These are phyloP conservation scores for Cudoniella acicularis DNA, from an alignment of 495 filamentous ascomycete genomes.

Conservation along the genomic window DNA sequence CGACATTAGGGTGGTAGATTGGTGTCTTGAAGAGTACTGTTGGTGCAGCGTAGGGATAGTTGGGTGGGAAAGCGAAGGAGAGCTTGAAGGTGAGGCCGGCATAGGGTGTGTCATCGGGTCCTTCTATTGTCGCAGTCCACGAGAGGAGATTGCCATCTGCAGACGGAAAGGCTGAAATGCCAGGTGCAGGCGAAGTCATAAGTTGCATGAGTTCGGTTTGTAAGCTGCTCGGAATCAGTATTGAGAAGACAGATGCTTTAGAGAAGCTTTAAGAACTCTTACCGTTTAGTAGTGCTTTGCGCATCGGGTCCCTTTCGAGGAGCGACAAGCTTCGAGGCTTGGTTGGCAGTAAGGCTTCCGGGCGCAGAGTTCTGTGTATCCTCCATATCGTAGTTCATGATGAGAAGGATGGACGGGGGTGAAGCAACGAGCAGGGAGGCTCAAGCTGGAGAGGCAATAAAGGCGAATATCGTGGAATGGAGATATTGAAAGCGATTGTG, in stretches of 20 bases:
- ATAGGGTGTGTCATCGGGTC: constrained; percentile 89
- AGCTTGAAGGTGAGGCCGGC: constrained; percentile 88
- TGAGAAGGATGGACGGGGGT: constrained; percentile 3
- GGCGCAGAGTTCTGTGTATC: constrained; percentile 70
- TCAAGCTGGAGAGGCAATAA: constrained; percentile 1
- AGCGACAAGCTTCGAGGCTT: constrained; percentile 55
- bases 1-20: constrained; percentile 92
- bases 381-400: constrained; percentile 42
- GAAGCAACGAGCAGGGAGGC: constrained; percentile 2
- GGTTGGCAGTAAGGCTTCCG: constrained; percentile 44
- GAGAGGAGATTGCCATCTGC: constrained; percentile 83
- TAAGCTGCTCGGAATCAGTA: constrained; percentile 52
- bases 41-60: constrained; percentile 92
- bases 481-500: neutral
- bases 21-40: constrained; percentile 90
- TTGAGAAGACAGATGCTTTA: neutral
- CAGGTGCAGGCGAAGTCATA: constrained; percentile 91
- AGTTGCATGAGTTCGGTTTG: constrained; percentile 97
- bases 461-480: neutral
- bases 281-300: constrained; percentile 80
- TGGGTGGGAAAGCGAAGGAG: constrained; percentile 82
- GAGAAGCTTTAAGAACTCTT: constrained; percentile 25
- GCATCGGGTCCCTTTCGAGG: constrained; percentile 54
- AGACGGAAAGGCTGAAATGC: constrained; percentile 92
- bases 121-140: constrained; percentile 92